These are phyloP conservation scores for Lactarius hatsudake DNA, from an alignment of 768 basidiomycete species.

Conservation along the genomic window DNA sequence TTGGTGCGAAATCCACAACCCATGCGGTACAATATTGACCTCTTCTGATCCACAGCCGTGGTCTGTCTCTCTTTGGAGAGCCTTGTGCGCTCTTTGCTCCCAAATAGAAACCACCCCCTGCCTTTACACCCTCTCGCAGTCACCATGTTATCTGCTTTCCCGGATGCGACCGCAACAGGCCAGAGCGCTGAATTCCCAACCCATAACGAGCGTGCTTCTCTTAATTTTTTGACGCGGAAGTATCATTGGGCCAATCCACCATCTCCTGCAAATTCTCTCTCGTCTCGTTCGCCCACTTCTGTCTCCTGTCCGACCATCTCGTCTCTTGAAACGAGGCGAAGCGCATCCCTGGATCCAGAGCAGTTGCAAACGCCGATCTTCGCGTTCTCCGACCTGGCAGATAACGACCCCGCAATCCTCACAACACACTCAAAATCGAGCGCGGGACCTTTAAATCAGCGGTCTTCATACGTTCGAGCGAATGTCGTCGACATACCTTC, in stretches of 20 bases:
- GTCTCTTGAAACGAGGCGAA: constrained; percentile 12
- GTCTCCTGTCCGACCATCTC: constrained; percentile 16
- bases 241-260: neutral
- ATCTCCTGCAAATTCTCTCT: constrained; percentile 1
- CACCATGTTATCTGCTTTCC: constrained; percentile 18
- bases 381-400: constrained; percentile 2
- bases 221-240: constrained; percentile 4
- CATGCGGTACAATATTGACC: neutral
- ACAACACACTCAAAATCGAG: neutral
- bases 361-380: constrained; percentile 8
- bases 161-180: neutral
- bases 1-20: constrained; percentile 11
- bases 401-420: neutral
- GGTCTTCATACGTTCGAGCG: neutral
- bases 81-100: constrained; percentile 7
- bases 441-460: neutral
- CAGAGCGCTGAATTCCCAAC: neutral
- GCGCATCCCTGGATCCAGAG: constrained; percentile 3
- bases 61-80: constrained; percentile 1
- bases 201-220: neutral
- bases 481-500: neutral
- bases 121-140: constrained; percentile 7
- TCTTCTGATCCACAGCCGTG: constrained; percentile 1
- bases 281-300: constrained; percentile 18
- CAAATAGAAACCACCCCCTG: constrained; percentile 9